phyloP scores from a whole-genome alignment of 2,329 filamentous ascomycete genomes.

The Nigrospora sphaerica region DNA sequence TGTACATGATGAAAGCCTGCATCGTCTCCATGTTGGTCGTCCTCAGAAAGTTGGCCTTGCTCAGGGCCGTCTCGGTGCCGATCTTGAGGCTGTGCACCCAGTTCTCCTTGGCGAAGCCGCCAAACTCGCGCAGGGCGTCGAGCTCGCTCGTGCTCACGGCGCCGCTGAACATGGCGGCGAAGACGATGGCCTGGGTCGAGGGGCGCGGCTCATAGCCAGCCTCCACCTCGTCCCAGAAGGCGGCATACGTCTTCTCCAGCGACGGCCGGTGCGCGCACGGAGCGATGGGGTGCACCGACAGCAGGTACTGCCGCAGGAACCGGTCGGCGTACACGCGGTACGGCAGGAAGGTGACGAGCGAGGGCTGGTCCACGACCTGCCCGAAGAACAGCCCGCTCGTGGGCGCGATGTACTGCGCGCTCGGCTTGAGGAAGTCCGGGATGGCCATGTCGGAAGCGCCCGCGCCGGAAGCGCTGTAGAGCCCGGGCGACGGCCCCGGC shows the following conservation, averaged over 20 bases:
- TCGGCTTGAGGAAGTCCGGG: slow-evolving; percentile 55
- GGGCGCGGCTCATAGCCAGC: slow-evolving; percentile 53
- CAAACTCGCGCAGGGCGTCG: slow-evolving; percentile 43
- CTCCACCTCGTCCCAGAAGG: slow-evolving; percentile 58
- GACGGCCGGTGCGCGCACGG: slow-evolving; percentile 61
- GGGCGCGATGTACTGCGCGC: slow-evolving; percentile 60
- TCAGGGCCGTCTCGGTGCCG: slow-evolving; percentile 60
- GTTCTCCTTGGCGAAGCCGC: slow-evolving; percentile 42
- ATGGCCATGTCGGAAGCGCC: slow-evolving; percentile 18
- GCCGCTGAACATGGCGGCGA: slow-evolving; percentile 63
- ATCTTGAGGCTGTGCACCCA: slow-evolving; percentile 58
- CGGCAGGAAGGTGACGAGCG: slow-evolving; percentile 55
- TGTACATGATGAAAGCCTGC: slow-evolving; percentile 70
- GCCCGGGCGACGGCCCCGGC: slow-evolving; percentile 8
- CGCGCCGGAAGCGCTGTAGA: slow-evolving; percentile 15
- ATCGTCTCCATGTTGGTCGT: slow-evolving; percentile 67
- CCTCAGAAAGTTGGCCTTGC: slow-evolving; percentile 62
- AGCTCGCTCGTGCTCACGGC: slow-evolving; percentile 58
- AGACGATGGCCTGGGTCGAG: slow-evolving; percentile 62
- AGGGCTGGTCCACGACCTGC: slow-evolving; percentile 36
- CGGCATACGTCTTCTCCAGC: slow-evolving; percentile 56
- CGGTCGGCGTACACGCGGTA: slow-evolving; percentile 49
- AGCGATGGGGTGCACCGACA: slow-evolving; percentile 60
- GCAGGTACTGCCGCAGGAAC: slow-evolving; percentile 61
- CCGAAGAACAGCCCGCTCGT: slow-evolving; percentile 62